Base-by-base conservation (phyloP, 2,329 filamentous ascomycete genomes). In the Cercospora sojina region DNA sequence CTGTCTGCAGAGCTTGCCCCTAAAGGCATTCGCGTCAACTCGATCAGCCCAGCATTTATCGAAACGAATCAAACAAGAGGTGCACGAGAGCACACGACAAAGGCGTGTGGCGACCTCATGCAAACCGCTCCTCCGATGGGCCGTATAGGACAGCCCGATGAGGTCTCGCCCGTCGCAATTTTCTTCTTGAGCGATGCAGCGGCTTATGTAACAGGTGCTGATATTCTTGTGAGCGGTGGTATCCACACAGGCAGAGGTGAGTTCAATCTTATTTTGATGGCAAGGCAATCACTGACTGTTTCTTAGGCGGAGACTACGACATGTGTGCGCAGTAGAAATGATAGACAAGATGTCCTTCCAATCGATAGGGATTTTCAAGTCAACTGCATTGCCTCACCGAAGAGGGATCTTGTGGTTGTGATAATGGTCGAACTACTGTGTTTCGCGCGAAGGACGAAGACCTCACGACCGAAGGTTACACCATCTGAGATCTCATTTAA, bases 141-240 rank as follows among this genome's bases (percentile, higher is more conserved):
- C 20, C 59, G 72, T 13, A 72, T 71, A 43, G 71, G 72, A 10
- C 66, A 69, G 66, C 68, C 70, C 43, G 71, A 71, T 60, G 73
- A 74, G 51, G 61, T 74, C 3, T 70, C 67, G 2, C 70, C 76
- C 5, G 77, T 78, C 0, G 78, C 79, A 56, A 79, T 82, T 6
- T 81, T 80, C 66, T 74, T 82, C 8, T 68, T 82, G 3, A 79
- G 75, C 23, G 76, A 81, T 64, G 80, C 80, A 5, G 77, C 77
- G 38, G 76, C 79, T 1, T 81, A 82, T 66, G 77, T 78, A n/a
- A 82, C 79, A 6, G 75, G 75, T 1, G 76, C 76, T 38, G 80
- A 82, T 70, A 72, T 74, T 63, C 57, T 72, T 18, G 71, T 74
- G 23, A 70, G 68, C 43, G 73, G 73, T 12, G 73, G 73, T 4